phyloP scores from a whole-genome alignment of 139 green algal genomes.

The Micromonas commoda region DNA sequence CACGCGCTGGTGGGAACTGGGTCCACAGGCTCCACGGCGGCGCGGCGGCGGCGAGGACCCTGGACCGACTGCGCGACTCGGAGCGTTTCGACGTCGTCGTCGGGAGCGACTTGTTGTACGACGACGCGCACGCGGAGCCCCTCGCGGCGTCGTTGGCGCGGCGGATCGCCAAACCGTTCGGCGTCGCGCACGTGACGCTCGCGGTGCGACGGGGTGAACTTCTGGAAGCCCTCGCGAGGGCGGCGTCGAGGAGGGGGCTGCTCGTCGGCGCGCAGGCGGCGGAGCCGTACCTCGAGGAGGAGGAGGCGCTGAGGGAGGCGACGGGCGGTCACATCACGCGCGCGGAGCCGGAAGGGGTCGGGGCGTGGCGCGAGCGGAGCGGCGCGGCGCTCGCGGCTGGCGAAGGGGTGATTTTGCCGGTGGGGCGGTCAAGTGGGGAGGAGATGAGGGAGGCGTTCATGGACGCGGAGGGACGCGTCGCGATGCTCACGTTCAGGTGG shows the following conservation, averaged over 20 bases:
- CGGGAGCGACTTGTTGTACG: constrained; percentile 11
- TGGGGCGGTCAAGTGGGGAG: too few relatives aligned
- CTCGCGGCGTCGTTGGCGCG: constrained; percentile 6
- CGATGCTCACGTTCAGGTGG: neutral
- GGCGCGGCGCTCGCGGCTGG: neutral
- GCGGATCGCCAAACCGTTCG: neutral
- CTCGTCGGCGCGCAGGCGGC: neutral
- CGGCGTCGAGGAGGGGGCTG: too few relatives aligned
- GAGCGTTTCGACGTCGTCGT: neutral
- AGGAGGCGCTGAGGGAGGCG: neutral
- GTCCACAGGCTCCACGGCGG: neutral
- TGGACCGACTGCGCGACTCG: neutral
- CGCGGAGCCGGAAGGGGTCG: neutral
- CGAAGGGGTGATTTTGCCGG: neutral
- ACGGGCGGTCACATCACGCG: neutral
- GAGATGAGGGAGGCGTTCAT: neutral
- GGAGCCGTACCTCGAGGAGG: neutral
- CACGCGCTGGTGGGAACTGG: neutral
- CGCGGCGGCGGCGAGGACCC: neutral
- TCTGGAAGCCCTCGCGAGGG: neutral
- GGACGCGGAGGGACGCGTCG: neutral
- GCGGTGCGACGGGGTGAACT: neutral
- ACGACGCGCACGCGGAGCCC: neutral
- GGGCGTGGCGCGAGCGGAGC: neutral
- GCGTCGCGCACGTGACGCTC: neutral